phyloP scores from a whole-genome alignment of 495 filamentous ascomycete species.

The Hypoxylon trugodes region DNA sequence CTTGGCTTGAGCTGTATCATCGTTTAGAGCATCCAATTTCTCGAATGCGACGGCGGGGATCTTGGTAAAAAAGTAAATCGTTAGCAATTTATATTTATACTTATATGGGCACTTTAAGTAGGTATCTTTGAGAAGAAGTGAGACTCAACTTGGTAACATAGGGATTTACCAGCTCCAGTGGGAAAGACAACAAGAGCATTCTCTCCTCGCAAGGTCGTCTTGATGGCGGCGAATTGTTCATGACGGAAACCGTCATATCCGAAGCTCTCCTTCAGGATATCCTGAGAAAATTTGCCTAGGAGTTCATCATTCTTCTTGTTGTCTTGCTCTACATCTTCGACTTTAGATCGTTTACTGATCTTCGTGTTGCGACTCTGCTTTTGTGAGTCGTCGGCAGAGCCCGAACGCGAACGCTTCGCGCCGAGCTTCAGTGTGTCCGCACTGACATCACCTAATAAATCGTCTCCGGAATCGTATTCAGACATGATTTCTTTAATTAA shows the following conservation, averaged over 20 bases:
- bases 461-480: constrained; percentile 34
- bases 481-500: constrained; percentile 10
- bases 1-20: constrained; percentile 26
- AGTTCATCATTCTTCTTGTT: not conserved
- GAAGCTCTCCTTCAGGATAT: constrained; percentile 53
- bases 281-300: not conserved
- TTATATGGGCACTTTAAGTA: too few relatives aligned
- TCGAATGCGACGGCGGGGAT: constrained; percentile 63
- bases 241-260: constrained; percentile 58
- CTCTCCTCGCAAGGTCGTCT: constrained; percentile 55
- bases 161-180: constrained; percentile 67
- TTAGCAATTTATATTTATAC: not conserved
- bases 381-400: constrained; percentile 11
- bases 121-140: not conserved
- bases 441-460: constrained; percentile 7
- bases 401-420: constrained; percentile 14
- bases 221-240: constrained; percentile 63
- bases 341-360: not conserved
- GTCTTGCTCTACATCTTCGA: not conserved
- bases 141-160: constrained; percentile 57
- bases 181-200: constrained; percentile 65
- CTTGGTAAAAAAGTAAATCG: constrained; percentile 40
- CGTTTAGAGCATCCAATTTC: constrained; percentile 50
- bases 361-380: not conserved
- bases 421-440: not conserved